Conservation (phyloP, 2,329 filamentous ascomycete genomes). For the Ophiostoma novo-ulmi region DNA sequence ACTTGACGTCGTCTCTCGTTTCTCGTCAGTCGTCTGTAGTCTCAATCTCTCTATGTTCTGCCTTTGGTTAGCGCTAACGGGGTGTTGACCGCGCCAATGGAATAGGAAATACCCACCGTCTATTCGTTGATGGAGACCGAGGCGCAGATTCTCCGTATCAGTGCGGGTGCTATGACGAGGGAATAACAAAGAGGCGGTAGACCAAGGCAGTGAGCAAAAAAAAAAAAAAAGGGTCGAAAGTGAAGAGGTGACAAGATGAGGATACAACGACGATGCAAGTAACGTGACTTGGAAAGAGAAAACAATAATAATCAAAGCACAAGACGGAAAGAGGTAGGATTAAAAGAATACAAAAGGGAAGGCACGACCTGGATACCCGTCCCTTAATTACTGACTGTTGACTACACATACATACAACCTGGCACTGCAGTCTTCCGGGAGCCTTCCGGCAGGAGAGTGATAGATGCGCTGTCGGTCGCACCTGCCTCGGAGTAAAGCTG, state of each 20-base stretch:
- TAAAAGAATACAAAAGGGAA: too few species aligned
- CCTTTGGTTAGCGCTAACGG: not conserved
- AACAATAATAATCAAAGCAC: too few species aligned
- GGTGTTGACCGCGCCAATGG: not conserved
- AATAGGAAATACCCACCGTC: conserved; percentile 1
- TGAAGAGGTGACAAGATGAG: not conserved
- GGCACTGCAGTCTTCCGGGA: not conserved
- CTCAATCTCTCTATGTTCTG: not conserved
- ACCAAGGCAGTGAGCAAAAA: not conserved
- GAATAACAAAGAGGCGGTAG: not conserved
- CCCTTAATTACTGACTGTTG: not conserved
- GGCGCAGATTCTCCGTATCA: not conserved
- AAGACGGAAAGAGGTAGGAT: too few species aligned
- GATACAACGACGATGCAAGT: too few species aligned
- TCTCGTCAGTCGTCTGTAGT: not conserved
- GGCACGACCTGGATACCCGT: too few species aligned
- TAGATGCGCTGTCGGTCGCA: conserved; percentile 6
- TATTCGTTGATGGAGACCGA: not conserved
- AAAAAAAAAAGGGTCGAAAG: not conserved
- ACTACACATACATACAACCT: not conserved
- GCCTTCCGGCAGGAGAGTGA: not conserved
- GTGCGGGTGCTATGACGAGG: not conserved
- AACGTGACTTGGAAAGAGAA: too few species aligned
- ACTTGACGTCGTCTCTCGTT: not conserved
- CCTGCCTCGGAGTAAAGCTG: not conserved